A percentile compares a stretch with the other conserved stretches of the same genome.
Evolutionary conservation across 768 basidiomycete species (phyloP).

Genomic region (Lactifluus rugatus): DNA sequence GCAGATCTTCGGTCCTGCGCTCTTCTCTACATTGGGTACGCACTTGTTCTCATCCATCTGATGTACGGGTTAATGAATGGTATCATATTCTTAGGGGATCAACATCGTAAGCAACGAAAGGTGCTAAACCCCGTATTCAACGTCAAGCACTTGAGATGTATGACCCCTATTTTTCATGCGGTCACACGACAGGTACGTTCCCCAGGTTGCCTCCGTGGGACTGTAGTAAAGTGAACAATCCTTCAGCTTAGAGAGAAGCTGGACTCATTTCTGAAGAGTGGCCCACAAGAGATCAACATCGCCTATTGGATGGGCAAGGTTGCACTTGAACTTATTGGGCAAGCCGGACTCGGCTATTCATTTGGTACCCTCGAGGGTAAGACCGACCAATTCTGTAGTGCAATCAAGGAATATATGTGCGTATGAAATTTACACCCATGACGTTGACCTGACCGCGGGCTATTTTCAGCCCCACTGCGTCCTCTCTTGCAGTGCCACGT

Average conservation of each 20-base stretch:
- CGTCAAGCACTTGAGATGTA: slow-evolving; percentile 16
- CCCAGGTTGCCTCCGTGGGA: slow-evolving; percentile 26
- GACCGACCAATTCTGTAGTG: slow-evolving; percentile 18
- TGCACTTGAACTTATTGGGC: slow-evolving; percentile 22
- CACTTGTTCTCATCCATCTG: not conserved
- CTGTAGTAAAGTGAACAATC: slow-evolving; percentile 29
- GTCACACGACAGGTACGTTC: slow-evolving; percentile 12
- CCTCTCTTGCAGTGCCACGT: not conserved
- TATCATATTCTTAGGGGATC: slow-evolving; percentile 10
- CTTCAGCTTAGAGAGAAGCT: slow-evolving; percentile 25
- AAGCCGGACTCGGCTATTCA: slow-evolving; percentile 21
- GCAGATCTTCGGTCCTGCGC: not conserved
- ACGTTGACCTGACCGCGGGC: not conserved
- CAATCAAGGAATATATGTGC: slow-evolving; percentile 18
- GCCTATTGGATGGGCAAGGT: slow-evolving; percentile 17
- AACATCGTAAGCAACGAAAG: slow-evolving; percentile 16
- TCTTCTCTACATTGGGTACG: not conserved
- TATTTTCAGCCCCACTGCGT: slow-evolving; percentile 6
- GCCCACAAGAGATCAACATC: slow-evolving; percentile 24
- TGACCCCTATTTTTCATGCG: slow-evolving; percentile 18
- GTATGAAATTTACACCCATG: not conserved
- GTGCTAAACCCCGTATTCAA: not conserved
- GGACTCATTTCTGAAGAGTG: slow-evolving; percentile 25
- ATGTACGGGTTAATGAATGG: not conserved
- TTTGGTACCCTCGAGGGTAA: slow-evolving; percentile 15